phyloP scores from a whole-genome alignment of 2,329 filamentous ascomycete genomes.

The Colletotrichum echinochloae region DNA sequence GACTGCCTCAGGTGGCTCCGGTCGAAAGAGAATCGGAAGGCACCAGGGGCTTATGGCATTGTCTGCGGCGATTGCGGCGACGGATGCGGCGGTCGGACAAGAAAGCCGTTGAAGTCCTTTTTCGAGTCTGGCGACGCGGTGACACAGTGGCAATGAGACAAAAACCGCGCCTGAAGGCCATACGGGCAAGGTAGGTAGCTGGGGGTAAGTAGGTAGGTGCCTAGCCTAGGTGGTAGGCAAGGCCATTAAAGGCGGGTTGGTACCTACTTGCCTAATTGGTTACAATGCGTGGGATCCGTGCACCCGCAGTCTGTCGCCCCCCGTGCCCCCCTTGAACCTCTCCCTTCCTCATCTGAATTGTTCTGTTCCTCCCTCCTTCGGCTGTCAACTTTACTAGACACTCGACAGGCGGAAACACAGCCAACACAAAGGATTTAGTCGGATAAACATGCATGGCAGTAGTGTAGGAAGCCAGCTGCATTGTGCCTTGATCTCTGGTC shows the following conservation, averaged over 20 bases:
- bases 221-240: background rate
- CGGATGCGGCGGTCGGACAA: conserved; percentile 11
- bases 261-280: background rate
- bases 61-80: conserved; percentile 16
- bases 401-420: background rate
- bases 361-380: background rate
- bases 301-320: background rate
- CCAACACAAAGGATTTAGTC: background rate
- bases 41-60: conserved; percentile 22
- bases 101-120: conserved; percentile 27
- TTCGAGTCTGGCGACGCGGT: conserved; percentile 22
- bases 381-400: background rate
- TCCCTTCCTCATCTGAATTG: background rate
- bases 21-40: background rate
- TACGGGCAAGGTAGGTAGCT: background rate
- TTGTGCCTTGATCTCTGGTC: background rate
- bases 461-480: background rate
- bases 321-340: background rate
- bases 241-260: too few relatives aligned
- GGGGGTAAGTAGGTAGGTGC: background rate
- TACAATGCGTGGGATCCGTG: background rate
- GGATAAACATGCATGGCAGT: background rate
- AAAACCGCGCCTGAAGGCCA: conserved; percentile 16
- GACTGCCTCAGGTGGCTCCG: conserved; percentile 8
- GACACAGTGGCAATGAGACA: conserved; percentile 14